A percentile compares a stretch with the other conserved stretches of the same genome.
These are phyloP conservation scores for Rhododendron kiyosumense DNA, from an alignment of 148 eudicot species.

Conservation along the genomic window DNA sequence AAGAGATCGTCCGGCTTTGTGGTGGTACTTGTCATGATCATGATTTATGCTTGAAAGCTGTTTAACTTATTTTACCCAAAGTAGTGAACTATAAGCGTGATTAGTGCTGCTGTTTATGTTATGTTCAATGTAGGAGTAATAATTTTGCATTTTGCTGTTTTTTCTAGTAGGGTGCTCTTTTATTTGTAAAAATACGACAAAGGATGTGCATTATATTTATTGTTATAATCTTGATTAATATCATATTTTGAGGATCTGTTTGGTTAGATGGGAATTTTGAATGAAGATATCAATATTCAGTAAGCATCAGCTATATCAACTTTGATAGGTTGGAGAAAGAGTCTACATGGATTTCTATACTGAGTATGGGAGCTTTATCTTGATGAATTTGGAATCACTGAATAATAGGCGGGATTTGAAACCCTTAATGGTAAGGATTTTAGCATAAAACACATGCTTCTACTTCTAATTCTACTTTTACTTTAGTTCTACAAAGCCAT, in stretches of 20 bases:
- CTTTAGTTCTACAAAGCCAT: no score
- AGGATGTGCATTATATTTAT: background rate
- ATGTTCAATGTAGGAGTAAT: background rate
- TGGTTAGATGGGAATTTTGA: background rate
- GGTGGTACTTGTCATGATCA: constrained; percentile 31
- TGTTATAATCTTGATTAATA: background rate
- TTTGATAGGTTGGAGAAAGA: background rate
- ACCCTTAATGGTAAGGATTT: no score
- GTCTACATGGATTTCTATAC: background rate
- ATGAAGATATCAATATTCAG: background rate
- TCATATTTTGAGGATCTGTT: background rate
- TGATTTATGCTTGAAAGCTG: constrained; percentile 2
- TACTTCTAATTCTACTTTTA: no score
- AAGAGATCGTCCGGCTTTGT: constrained; percentile 84
- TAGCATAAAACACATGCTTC: no score
- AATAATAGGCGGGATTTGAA: background rate
- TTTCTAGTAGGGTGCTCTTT: background rate
- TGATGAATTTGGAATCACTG: background rate
- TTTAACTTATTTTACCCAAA: background rate
- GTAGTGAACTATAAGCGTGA: background rate
- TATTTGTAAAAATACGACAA: background rate
- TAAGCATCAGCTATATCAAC: background rate
- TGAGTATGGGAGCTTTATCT: background rate
- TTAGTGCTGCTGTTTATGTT: background rate
- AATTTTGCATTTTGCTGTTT: background rate